phyloP scores from a whole-genome alignment of 495 filamentous ascomycete genomes.

The Niebla homalea region DNA sequence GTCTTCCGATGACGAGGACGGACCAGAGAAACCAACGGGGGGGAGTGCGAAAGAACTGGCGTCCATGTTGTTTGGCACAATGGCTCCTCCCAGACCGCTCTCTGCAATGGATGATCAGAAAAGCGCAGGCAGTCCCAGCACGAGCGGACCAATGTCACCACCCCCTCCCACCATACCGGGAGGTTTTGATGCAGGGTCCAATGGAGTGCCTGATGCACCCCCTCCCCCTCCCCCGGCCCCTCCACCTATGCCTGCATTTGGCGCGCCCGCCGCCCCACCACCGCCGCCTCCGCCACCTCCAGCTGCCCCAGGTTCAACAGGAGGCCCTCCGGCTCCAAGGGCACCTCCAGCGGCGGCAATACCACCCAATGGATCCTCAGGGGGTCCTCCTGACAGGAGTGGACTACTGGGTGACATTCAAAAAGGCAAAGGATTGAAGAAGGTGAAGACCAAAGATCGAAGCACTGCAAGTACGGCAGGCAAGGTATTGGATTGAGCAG shows the following conservation, averaged over 20 bases:
- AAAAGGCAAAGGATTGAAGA: conserved; percentile 60
- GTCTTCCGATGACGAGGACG: conserved; percentile 49
- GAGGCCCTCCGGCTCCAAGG: conserved; percentile 26
- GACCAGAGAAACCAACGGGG: conserved; percentile 61
- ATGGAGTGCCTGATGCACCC: conserved; percentile 4
- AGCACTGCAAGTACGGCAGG: conserved; percentile 58
- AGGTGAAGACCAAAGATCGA: conserved; percentile 75
- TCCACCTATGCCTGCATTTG: conserved; percentile 32
- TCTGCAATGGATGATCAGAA: conserved; percentile 65
- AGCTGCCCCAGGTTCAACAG: conserved; percentile 18
- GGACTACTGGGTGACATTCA: conserved; percentile 72
- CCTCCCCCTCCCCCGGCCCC: conserved; percentile 27
- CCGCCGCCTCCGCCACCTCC: conserved; percentile 34
- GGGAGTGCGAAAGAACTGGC: conserved; percentile 82
- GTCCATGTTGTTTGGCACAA: conserved; percentile 88
- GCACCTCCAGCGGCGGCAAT: conserved; percentile 37
- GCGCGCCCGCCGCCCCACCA: conserved; percentile 35
- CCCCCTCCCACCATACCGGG: conserved; percentile 34
- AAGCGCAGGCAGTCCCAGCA: conserved; percentile 24
- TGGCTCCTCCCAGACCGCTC: conserved; percentile 84
- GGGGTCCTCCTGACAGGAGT: conserved; percentile 26
- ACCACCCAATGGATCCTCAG: conserved; percentile 21
- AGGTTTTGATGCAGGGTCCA: conserved; percentile 13
- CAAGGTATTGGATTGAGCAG: conserved; percentile 42
- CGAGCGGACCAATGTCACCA: conserved; percentile 15